A percentile compares a stretch with the other conserved stretches of the same genome.
Evolutionary conservation across 2,329 filamentous ascomycete genomes (phyloP).

Genomic region (Aspergillus brasiliensis): DNA sequence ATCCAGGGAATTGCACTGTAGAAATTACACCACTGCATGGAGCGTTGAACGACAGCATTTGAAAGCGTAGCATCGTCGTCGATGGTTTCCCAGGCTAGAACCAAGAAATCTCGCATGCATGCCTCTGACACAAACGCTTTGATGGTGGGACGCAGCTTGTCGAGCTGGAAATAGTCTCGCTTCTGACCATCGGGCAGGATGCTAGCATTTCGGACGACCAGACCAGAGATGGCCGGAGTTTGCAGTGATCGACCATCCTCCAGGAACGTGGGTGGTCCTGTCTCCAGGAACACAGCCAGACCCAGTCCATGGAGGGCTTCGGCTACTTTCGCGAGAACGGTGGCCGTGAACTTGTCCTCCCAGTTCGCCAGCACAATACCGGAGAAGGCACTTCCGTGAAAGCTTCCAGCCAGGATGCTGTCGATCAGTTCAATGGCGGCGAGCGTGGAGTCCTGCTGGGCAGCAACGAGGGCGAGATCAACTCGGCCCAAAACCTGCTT

Average conservation of each 20-base stretch:
- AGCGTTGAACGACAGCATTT: slow-evolving; percentile 48
- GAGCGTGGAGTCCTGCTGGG: slow-evolving; percentile 25
- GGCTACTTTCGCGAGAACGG: slow-evolving; percentile 34
- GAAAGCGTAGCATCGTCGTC: slow-evolving; percentile 40
- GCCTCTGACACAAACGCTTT: slow-evolving; percentile 51
- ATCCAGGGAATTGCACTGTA: slow-evolving; percentile 51
- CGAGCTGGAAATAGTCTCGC: slow-evolving; percentile 50
- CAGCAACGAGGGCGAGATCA: slow-evolving; percentile 28
- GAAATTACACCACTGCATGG: slow-evolving; percentile 51
- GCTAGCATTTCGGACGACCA: slow-evolving; percentile 46
- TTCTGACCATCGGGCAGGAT: slow-evolving; percentile 46
- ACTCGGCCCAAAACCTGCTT: slow-evolving; percentile 37
- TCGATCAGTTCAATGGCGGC: slow-evolving; percentile 33
- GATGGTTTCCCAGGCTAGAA: slow-evolving; percentile 51
- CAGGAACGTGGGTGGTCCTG: slow-evolving; percentile 44
- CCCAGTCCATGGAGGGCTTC: slow-evolving; percentile 38
- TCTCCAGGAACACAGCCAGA: slow-evolving; percentile 48
- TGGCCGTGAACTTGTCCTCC: slow-evolving; percentile 35
- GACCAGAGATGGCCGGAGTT: slow-evolving; percentile 37
- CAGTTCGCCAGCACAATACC: slow-evolving; percentile 49
- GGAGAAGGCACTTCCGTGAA: slow-evolving; percentile 36
- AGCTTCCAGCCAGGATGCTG: slow-evolving; percentile 26
- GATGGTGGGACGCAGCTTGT: slow-evolving; percentile 43
- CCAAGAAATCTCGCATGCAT: slow-evolving; percentile 46
- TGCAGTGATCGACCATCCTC: slow-evolving; percentile 38